These are phyloP conservation scores for Backusella liffmaniae DNA, from an alignment of 192 early-diverging fungal genomes.

Conservation along the genomic window DNA sequence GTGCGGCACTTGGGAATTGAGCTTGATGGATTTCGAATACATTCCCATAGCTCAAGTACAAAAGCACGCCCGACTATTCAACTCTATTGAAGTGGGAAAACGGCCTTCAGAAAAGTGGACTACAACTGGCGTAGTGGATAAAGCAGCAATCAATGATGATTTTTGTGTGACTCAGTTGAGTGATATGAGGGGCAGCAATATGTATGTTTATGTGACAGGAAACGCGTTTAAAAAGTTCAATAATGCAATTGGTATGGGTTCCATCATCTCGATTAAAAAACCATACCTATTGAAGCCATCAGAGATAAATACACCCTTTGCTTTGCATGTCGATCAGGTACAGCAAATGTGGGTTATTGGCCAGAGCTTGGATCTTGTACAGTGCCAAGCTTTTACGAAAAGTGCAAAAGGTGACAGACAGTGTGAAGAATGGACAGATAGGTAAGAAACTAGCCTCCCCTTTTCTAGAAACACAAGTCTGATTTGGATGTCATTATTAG, in stretches of 20 bases:
- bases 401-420: neutral
- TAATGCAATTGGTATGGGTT: constrained; percentile 1
- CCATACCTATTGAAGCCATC: constrained; percentile 13
- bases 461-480: too few species aligned
- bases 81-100: constrained; percentile 18
- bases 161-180: constrained; percentile 9
- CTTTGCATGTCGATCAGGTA: constrained; percentile 12
- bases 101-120: constrained; percentile 17
- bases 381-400: constrained; percentile 3
- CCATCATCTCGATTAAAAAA: neutral
- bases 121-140: constrained; percentile 18
- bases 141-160: neutral
- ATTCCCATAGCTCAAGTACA: neutral
- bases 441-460: neutral
- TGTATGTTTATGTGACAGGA: constrained; percentile 19
- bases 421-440: constrained; percentile 20
- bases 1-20: neutral
- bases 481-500: neutral
- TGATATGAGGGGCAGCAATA: constrained; percentile 7
- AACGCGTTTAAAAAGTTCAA: constrained; percentile 2
- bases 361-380: constrained; percentile 18
- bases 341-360: constrained; percentile 21
- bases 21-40: neutral
- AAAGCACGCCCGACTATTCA: neutral
- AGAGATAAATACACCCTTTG: constrained; percentile 8